A percentile compares a stretch with the other conserved stretches of the same genome.
Evolutionary conservation across 108 stramenopile species (phyloP).

Genomic region (Cylindrotheca closterium): DNA sequence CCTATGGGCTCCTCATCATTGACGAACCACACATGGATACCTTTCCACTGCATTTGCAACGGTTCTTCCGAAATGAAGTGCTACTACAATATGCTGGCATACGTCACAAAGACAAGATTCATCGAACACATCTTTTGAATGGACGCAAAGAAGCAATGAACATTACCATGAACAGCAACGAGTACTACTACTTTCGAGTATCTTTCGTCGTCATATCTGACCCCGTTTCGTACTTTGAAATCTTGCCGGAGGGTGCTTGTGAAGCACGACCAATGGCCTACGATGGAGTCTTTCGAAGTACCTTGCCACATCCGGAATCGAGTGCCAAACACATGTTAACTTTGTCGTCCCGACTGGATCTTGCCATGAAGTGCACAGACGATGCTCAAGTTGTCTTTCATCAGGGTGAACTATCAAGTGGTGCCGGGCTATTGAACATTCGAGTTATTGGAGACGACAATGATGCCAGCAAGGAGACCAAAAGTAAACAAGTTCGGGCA

Average conservation of each 20-base stretch:
- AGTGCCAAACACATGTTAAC: slow-evolving; percentile 22
- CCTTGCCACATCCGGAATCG: slow-evolving; percentile 7
- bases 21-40: not conserved
- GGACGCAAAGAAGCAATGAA: not conserved
- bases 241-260: slow-evolving; percentile 25
- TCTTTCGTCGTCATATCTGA: slow-evolving; percentile 23
- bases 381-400: slow-evolving; percentile 22
- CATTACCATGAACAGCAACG: slow-evolving; percentile 4
- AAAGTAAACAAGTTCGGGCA: not conserved
- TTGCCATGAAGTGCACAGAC: slow-evolving; percentile 32
- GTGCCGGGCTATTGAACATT: slow-evolving; percentile 9
- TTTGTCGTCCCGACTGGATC: slow-evolving; percentile 34
- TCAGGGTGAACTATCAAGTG: slow-evolving; percentile 7
- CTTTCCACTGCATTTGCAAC: slow-evolving; percentile 6
- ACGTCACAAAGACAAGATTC: not conserved
- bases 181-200: slow-evolving; percentile 34
- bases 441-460: not conserved
- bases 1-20: slow-evolving; percentile 42
- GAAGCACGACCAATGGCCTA: slow-evolving; percentile 29
- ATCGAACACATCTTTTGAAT: slow-evolving; percentile 6
- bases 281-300: slow-evolving; percentile 44
- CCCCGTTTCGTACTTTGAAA: slow-evolving; percentile 11
- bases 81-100: slow-evolving; percentile 19
- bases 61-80: slow-evolving; percentile 17
- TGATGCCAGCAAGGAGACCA: not conserved